A percentile compares a stretch with the other conserved stretches of the same genome.
Evolutionary conservation across 208 protist genomes (phyloP).

Genomic region (Herpetomonas tarakana): DNA sequence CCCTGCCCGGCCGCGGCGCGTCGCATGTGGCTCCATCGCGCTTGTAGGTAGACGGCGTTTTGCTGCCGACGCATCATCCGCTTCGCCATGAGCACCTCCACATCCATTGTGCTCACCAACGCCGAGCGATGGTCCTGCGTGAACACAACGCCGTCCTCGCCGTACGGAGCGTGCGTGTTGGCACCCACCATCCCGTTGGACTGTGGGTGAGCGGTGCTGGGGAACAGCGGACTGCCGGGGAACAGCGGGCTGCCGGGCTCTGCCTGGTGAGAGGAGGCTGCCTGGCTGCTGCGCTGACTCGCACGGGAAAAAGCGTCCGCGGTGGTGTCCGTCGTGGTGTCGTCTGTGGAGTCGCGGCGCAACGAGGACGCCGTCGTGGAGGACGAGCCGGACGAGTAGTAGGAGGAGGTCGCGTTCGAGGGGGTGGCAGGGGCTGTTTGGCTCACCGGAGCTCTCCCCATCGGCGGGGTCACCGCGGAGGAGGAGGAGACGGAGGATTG

Average conservation of each 20-base stretch:
- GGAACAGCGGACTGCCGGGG: no score
- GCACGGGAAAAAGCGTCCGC: background rate
- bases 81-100: conserved; percentile 36
- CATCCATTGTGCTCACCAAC: conserved; percentile 33
- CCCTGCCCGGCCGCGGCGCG: background rate
- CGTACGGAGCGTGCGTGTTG: background rate
- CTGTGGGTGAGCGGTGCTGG: no score
- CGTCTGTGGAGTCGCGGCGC: background rate
- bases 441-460: no score
- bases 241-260: conserved; percentile 1
- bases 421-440: no score
- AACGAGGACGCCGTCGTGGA: background rate
- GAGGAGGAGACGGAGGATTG: no score
- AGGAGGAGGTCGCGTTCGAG: conserved; percentile 10
- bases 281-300: background rate
- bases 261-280: background rate
- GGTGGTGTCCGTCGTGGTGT: background rate
- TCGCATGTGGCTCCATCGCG: conserved; percentile 8
- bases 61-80: conserved; percentile 8
- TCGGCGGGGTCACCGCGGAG: no score
- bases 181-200: no score
- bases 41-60: conserved; percentile 20
- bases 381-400: background rate
- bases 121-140: conserved; percentile 32
- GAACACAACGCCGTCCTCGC: background rate